Evolutionary conservation across 139 green algal species (phyloP), one percentile per base, ranked within the genome.

Genomic region (Edaphochlamys debaryana): DNA sequence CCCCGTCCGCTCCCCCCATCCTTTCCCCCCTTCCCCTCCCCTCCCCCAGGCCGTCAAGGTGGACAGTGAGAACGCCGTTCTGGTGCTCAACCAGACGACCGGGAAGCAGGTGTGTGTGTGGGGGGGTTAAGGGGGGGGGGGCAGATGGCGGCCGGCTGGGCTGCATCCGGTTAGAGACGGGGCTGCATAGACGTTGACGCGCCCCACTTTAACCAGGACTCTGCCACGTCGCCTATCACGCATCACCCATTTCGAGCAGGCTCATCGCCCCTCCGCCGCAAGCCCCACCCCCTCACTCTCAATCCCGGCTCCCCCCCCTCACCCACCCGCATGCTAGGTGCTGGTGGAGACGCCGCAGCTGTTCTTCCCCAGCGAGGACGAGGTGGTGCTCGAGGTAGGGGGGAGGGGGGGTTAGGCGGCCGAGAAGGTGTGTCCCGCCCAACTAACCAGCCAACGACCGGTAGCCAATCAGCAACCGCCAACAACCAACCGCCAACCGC

Each of bases 271-370:
- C n/a, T n/a, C n/a, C n/a, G n/a, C n/a, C n/a, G n/a, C n/a, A n/a
- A n/a, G n/a, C 45, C 45, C 45, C 45, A 22, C 45, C 9, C 45
- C 45, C 45, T 13, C 13, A 9, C 45, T 54, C 45, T 13, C 45
- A 9, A 54, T 54, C 45, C 45, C 45, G 9, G 11, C 45, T 13
- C 9, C 45, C 45, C 45, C 45, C 9, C 45, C 45, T 9, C 66
- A 71, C 36, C 48, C 20, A 71, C 36, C 36, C 36, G 66, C 66
- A 11, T 48, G 66, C 66, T 41, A n/a, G 66, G 17, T 8, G 27
- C 36, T 71, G 66, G 66, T 71, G 66, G 66, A 71, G 66, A n/a
- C 66, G 66, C 66, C 66, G 66, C 66, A 71, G 66, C 66, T 71
- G 36, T 71, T 71, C 66, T 71, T 71, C 66, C 66, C 66, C 36